Percentiles rank a stretch among this genome's conserved stretches.
These are phyloP conservation scores for Xylaria sp. DNA, from an alignment of 2,329 filamentous ascomycete species.

Conservation along the genomic window DNA sequence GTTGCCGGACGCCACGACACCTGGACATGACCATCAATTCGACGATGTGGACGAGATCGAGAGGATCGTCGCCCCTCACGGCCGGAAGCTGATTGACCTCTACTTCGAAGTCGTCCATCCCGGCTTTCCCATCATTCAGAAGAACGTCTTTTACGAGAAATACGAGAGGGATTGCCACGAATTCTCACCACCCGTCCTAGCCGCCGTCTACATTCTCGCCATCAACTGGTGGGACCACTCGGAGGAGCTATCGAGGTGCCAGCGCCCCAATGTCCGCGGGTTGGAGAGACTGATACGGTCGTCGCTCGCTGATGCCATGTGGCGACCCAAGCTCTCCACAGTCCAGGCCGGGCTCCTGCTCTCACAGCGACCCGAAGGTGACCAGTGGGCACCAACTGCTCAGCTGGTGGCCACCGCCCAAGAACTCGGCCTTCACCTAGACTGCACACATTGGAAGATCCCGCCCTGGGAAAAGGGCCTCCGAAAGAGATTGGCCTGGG, in stretches of 20 bases:
- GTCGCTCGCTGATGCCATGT: slow-evolving; percentile 79
- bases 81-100: slow-evolving; percentile 78
- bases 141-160: slow-evolving; percentile 80
- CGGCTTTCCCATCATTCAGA: slow-evolving; percentile 84
- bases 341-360: slow-evolving; percentile 80
- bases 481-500: slow-evolving; percentile 88
- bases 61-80: slow-evolving; percentile 78
- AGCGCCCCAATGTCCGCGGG: slow-evolving; percentile 76
- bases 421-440: slow-evolving; percentile 87
- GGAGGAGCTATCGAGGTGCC: slow-evolving; percentile 69
- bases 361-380: slow-evolving; percentile 78
- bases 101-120: slow-evolving; percentile 86
- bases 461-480: slow-evolving; percentile 87
- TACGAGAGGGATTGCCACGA: slow-evolving; percentile 77
- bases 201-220: slow-evolving; percentile 84
- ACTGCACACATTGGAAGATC: slow-evolving; percentile 88
- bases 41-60: slow-evolving; percentile 79
- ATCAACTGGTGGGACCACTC: slow-evolving; percentile 89
- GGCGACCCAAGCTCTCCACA: slow-evolving; percentile 82
- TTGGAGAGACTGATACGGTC: slow-evolving; percentile 79
- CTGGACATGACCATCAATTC: slow-evolving; percentile 74
- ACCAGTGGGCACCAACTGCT: slow-evolving; percentile 85
- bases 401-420: slow-evolving; percentile 88
- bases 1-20: slow-evolving; percentile 77
- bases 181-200: slow-evolving; percentile 79